phyloP scores from a whole-genome alignment of 176 grass and related monocot species.

The Cenchrus purpureus region DNA sequence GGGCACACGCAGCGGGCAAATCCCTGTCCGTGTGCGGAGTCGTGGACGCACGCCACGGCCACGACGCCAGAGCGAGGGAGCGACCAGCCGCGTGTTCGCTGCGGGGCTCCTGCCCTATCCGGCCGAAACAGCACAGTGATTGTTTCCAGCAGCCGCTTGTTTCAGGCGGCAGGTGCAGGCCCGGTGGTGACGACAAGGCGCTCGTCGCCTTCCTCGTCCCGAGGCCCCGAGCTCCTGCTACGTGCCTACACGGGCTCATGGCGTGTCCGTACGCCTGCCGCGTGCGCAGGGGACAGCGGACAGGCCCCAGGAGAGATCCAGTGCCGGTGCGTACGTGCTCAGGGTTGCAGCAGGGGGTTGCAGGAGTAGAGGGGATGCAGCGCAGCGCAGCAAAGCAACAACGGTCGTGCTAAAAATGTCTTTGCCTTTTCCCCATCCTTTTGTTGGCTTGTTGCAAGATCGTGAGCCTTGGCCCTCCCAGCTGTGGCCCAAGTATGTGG shows the following conservation, averaged over 20 bases:
- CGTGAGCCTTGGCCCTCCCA: not conserved
- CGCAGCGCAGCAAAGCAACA: not conserved
- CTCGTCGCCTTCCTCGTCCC: not conserved
- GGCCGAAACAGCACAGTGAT: slow-evolving; percentile 26
- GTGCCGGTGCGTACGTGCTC: not conserved
- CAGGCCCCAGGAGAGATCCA: not conserved
- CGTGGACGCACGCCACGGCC: not conserved
- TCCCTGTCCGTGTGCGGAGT: not conserved
- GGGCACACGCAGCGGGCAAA: too few relatives aligned
- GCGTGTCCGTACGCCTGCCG: slow-evolving; percentile 28
- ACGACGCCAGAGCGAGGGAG: not conserved
- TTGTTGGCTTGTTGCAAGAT: not conserved
- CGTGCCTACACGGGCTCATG: not conserved
- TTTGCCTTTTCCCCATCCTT: not conserved
- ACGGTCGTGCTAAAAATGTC: not conserved
- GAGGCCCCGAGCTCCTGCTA: not conserved
- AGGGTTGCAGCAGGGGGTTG: not conserved
- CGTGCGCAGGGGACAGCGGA: slow-evolving; percentile 1
- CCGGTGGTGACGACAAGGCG: slow-evolving; percentile 14
- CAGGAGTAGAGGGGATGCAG: not conserved
- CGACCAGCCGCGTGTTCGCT: not conserved
- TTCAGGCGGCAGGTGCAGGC: not conserved
- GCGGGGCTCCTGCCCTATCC: slow-evolving; percentile 19
- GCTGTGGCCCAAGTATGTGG: too few relatives aligned
- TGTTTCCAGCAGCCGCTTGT: not conserved